Conservation (phyloP, 2,329 filamentous ascomycete genomes). For the Ilyonectria destructans region DNA sequence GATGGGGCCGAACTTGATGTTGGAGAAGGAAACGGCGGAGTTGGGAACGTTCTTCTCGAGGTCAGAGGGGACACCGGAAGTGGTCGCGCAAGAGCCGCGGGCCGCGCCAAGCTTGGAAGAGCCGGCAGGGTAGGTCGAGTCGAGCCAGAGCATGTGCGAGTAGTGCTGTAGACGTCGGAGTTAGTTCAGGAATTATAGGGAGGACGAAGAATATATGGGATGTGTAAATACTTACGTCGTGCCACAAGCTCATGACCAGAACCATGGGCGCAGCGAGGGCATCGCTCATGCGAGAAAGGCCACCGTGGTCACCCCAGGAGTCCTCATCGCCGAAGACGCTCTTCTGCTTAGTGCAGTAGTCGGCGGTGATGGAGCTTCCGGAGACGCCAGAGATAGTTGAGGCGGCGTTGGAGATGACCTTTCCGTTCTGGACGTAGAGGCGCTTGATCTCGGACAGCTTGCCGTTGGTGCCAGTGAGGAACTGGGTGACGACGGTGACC, state of each 20-base stretch:
- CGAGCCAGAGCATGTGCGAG: conserved; percentile 83
- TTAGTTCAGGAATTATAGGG: conserved; percentile 20
- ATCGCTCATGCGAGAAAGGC: conserved; percentile 70
- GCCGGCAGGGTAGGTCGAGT: conserved; percentile 74
- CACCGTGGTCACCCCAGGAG: conserved; percentile 71
- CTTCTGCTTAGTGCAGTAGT: conserved; percentile 75
- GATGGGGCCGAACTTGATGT: conserved; percentile 72
- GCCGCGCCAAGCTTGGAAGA: conserved; percentile 63
- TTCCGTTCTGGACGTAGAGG: conserved; percentile 76
- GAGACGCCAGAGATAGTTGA: conserved; percentile 57
- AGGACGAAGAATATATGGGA: neutral
- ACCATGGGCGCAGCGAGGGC: conserved; percentile 62
- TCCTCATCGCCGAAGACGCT: conserved; percentile 68
- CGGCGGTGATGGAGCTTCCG: conserved; percentile 68
- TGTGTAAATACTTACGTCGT: conserved; percentile 63
- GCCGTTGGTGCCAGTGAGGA: conserved; percentile 65
- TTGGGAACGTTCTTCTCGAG: conserved; percentile 64
- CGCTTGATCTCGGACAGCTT: conserved; percentile 74
- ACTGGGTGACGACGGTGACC: conserved; percentile 79
- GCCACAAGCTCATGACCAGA: conserved; percentile 70
- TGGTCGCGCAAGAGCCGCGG: conserved; percentile 70
- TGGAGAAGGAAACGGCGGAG: conserved; percentile 71
- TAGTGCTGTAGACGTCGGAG: conserved; percentile 60
- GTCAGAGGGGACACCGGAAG: conserved; percentile 66
- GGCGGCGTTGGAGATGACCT: conserved; percentile 69